A percentile compares a stretch with the other conserved stretches of the same genome.
phyloP scores from a whole-genome alignment of 495 filamentous ascomycete species.

The Neurospora tetraspora region DNA sequence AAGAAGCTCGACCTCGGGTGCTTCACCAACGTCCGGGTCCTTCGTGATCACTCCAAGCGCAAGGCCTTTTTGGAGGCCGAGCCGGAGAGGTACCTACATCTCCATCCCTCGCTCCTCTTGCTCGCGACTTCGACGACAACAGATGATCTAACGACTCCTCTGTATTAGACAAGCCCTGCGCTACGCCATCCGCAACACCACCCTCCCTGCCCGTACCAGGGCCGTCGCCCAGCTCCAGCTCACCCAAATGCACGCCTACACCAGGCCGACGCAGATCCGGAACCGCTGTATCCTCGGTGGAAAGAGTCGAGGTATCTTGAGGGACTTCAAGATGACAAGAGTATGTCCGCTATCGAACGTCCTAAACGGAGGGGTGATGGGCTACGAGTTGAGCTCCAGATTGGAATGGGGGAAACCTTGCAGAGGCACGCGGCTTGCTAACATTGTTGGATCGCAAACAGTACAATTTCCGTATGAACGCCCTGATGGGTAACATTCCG shows the following conservation, averaged over 20 bases:
- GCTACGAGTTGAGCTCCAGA: neutral
- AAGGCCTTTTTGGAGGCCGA: conserved; percentile 82
- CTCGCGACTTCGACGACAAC: neutral
- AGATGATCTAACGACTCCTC: neutral
- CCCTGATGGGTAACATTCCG: conserved; percentile 76
- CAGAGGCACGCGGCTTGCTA: conserved; percentile 10
- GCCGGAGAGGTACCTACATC: conserved; percentile 59
- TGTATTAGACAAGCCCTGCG: conserved; percentile 77
- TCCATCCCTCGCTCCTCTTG: neutral
- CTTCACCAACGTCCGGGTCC: conserved; percentile 70
- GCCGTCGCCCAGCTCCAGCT: conserved; percentile 88
- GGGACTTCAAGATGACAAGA: conserved; percentile 82
- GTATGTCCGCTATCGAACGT: conserved; percentile 42
- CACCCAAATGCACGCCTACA: conserved; percentile 90
- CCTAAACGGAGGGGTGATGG: neutral
- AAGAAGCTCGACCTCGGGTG: conserved; percentile 82
- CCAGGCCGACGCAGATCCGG: conserved; percentile 81
- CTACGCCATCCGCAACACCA: conserved; percentile 88
- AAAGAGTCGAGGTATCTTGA: conserved; percentile 72
- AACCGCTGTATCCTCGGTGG: conserved; percentile 88
- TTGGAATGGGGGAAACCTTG: neutral
- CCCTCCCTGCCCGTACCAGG: conserved; percentile 66
- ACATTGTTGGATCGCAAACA: conserved; percentile 27
- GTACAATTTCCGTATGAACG: conserved; percentile 89
- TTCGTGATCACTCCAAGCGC: conserved; percentile 92